A percentile compares a stretch with the other conserved stretches of the same genome.
phyloP scores from a whole-genome alignment of 179 eudicot species.

The Kewa caespitosa region DNA sequence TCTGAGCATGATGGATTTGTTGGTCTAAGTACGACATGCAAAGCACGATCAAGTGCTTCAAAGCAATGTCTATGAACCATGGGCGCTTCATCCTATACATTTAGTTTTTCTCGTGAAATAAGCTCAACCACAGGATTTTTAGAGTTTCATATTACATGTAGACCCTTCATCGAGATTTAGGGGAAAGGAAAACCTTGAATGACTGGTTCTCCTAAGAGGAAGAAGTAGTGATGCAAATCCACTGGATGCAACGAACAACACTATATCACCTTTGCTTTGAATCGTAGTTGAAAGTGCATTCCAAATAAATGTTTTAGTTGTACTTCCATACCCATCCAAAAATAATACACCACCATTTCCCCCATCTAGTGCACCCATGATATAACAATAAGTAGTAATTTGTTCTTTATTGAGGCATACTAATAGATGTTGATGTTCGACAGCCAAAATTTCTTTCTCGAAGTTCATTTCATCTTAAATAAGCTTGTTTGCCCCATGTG shows the following conservation, averaged over 20 bases:
- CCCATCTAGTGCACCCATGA: not conserved
- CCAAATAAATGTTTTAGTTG: conserved; percentile 2
- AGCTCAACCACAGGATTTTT: not conserved
- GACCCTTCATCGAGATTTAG: not conserved
- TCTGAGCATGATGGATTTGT: not conserved
- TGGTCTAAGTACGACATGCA: not conserved
- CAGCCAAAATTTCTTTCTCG: not conserved
- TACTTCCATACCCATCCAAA: conserved; percentile 7
- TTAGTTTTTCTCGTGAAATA: not conserved
- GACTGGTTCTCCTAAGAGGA: not conserved
- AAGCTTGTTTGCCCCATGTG: no score
- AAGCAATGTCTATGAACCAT: not conserved
- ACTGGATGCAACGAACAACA: conserved; percentile 1
- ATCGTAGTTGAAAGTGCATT: not conserved
- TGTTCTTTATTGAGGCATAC: conserved; percentile 1
- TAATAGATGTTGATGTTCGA: not conserved
- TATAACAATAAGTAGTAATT: not conserved
- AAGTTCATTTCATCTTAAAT: not conserved
- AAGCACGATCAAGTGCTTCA: not conserved
- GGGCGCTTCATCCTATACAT: not conserved
- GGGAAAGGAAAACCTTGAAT: conserved; percentile 1
- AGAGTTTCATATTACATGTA: not conserved
- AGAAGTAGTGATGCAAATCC: conserved; percentile 6
- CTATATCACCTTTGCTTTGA: not conserved
- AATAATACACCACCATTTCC: conserved; percentile 15